Evolutionary conservation across 2,329 filamentous ascomycete species (phyloP), one percentile per base, ranked within the genome.

Genomic region (Diaporthe citri): DNA sequence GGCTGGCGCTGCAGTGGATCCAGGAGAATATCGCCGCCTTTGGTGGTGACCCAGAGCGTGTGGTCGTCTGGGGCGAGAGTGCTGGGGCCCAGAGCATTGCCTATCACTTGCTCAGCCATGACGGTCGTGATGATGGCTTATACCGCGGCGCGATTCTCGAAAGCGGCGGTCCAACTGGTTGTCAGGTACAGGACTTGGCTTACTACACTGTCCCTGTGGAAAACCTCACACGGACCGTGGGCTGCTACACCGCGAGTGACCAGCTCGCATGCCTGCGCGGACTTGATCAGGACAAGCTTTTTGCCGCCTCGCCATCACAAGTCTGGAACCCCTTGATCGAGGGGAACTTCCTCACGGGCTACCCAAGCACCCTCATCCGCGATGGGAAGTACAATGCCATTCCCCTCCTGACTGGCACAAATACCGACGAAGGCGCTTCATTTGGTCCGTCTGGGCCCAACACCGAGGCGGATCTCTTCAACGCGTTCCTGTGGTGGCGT

Each of bases 121-220:
- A 86, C 48, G 90, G 90, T 0, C 83, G 88, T 41, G 85, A 92
- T 71, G 89, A 92, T 73, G 82, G 83, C 0, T 82, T 92, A 0
- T 92, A 90, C 78, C 85, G 86, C 5, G 87, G 82, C 10, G 90
- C 86, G 2, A 91, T 90, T 59, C 82, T 88, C 71, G 85, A 92
- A 71, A 90, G 87, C 17, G 89, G 89, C 5, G 83, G 84, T 0
- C 81, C 82, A 6, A 70, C 56, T 51, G 76, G 77, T 10, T 67
- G 55, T 60, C 72, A 76, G 73, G 76, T 82, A 22, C 80, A 83
- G 76, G 74, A 79, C 31, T 75, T 83, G 34, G 78, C 82, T 1
- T 85, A 83, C 77, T 85, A 85, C 76, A 78, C 81, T 73, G 76
- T 74, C 0, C 78, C 80, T 2, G 82, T 83, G 46, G 80, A 84